Evolutionary conservation across 2,329 filamentous ascomycete species (phyloP).

Genomic region (Chalaropsis ovoidea): DNA sequence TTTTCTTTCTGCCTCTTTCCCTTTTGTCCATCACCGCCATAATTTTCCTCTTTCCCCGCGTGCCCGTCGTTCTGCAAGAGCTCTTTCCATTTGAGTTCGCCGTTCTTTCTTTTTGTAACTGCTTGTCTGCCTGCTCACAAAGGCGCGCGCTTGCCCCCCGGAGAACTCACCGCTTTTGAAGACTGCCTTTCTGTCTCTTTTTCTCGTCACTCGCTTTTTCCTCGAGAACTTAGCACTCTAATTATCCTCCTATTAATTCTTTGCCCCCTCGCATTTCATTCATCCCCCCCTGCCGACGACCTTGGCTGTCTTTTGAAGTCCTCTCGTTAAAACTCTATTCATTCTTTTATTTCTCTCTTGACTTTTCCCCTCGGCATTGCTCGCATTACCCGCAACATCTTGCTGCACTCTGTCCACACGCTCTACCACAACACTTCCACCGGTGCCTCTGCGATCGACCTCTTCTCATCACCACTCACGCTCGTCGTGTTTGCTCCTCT

Average conservation of each 20-base stretch:
- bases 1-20: constrained; percentile 3
- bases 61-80: background rate
- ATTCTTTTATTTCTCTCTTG: background rate
- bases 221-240: background rate
- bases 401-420: too few relatives aligned
- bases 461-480: background rate
- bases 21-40: constrained; percentile 7
- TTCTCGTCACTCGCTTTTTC: background rate
- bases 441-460: background rate
- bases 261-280: background rate
- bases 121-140: constrained; percentile 1
- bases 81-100: constrained; percentile 10
- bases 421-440: background rate
- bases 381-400: background rate
- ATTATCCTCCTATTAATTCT: background rate
- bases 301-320: background rate
- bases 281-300: background rate
- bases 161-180: constrained; percentile 13
- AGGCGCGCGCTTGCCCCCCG: background rate
- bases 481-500: background rate
- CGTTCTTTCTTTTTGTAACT: background rate
- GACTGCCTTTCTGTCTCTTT: background rate
- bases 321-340: constrained; percentile 12
- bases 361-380: background rate
- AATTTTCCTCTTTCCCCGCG: background rate